Base-by-base conservation (phyloP, 768 basidiomycete species). In the Exsudoporus frostii region DNA sequence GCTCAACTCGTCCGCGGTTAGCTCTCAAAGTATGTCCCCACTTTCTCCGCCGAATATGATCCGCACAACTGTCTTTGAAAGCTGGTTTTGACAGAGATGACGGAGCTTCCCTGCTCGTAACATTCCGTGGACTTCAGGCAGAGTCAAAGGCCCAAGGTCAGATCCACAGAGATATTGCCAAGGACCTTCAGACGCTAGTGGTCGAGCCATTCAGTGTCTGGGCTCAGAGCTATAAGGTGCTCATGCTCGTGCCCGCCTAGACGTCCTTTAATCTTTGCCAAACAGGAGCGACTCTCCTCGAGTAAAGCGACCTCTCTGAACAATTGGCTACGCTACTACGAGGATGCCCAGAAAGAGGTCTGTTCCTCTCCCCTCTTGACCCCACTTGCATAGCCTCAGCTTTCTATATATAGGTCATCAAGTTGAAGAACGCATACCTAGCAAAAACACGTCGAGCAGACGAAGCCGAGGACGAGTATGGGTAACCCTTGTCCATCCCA, bases 401-500 rank as follows among this genome's bases (percentile, higher is more conserved):
- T 39, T 30, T 49, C 24, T 37, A 11, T 36, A 72, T 38, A 27
- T 48, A 82, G 77, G 74, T 78, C 6, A 67, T 76, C 39, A 87
- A 86, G 70, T 72, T 93, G 57, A 92, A 90, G 71, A 79, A 85
- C 47, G 76, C 82, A 49, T 96, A 96, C 65, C 68, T 91, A 11
- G 70, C 78, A 30, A 96, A 93, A 70, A 85, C 82, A 0, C 82
- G 90, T 49, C 81, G 82, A 37, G 93, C 94, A 15, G 94, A 97
- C 61, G 94, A 97, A 65, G 86, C 88, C 8, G 92, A 92, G 67
- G 94, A 97, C 67, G 93, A 96, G 94, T 96, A 70, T 63, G 92
- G 76, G 6, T 1, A 14, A 13, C 27, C 36, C 45, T 46, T 40
- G 29, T 48, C 45, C 39, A 25, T 33, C 13, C n/a, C 7, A 10